These are phyloP conservation scores for Ceratobasidium sp. DNA, from an alignment of 1,284 basidiomycete genomes.

Conservation along the genomic window DNA sequence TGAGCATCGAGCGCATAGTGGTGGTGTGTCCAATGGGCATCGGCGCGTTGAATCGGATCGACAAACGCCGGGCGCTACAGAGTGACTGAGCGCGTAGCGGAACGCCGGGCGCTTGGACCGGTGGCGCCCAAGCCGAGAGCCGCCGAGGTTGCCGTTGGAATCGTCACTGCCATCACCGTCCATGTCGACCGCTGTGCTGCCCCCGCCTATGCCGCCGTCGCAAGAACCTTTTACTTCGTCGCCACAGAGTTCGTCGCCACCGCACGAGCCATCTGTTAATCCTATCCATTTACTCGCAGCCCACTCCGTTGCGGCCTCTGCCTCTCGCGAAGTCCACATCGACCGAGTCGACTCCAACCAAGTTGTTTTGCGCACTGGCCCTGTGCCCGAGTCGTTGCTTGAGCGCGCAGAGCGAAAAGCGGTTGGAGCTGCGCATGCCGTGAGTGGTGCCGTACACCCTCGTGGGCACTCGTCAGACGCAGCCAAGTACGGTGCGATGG, in stretches of 20 bases:
- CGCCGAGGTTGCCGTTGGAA: slow-evolving; percentile 3
- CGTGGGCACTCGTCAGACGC: slow-evolving; percentile 30
- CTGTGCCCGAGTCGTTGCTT: slow-evolving; percentile 16
- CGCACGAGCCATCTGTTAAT: slow-evolving; percentile 16
- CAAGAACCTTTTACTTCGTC: background rate
- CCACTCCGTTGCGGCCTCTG: slow-evolving; percentile 9
- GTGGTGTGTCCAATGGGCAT: slow-evolving; percentile 36
- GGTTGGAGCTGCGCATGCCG: background rate
- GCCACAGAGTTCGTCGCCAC: background rate
- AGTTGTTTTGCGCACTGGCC: slow-evolving; percentile 31
- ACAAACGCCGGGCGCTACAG: background rate
- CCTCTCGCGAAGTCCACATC: slow-evolving; percentile 40
- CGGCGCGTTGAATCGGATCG: slow-evolving; percentile 35
- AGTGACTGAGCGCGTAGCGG: background rate
- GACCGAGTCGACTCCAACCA: slow-evolving; percentile 29
- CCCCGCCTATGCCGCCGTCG: background rate
- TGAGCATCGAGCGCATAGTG: slow-evolving; percentile 32
- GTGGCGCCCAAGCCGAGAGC: slow-evolving; percentile 18
- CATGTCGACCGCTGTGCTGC: slow-evolving; percentile 36
- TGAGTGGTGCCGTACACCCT: slow-evolving; percentile 8
- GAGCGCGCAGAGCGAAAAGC: slow-evolving; percentile 31
- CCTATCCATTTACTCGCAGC: slow-evolving; percentile 33
- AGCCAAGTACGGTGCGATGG: slow-evolving; percentile 42
- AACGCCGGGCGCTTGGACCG: slow-evolving; percentile 25
- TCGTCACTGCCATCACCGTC: slow-evolving; percentile 20